Evolutionary conservation across 139 green algal genomes (phyloP), one percentile per base, ranked within the genome.

Genomic region (Picochlorum sp.): DNA sequence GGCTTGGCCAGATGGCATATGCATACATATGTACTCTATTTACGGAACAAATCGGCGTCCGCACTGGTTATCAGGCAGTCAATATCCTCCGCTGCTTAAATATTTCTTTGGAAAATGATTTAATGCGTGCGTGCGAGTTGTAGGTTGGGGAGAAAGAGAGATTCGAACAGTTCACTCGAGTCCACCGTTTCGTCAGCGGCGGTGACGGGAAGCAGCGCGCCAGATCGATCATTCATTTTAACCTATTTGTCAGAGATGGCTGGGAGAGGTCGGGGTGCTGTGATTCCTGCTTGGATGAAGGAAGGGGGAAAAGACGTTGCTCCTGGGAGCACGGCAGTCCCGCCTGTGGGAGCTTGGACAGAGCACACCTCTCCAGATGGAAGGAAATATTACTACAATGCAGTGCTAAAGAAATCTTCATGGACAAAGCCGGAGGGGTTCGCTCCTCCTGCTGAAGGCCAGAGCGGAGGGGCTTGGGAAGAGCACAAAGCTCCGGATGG

Each of bases 361-460:
- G 91, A 96, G 71, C 91, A 97, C 69, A 87, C 64, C 0, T 83
- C 87, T 7, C 88, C 89, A 1, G 85, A 91, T 52, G 91, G 91
- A 0, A 79, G 91, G 45, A 93, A 83, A 72, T 98, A 97, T 66
- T 98, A 90, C 70, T 96, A 87, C 81, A 97, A 97, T 79, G 62
- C 52, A 28, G 47, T 70, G 7, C 93, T 84, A 2, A 83, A 83
- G 67, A 69, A 84, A 73, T 92, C 81, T 1, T 79, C 57, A 20
- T 98, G 92, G 90, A 79, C 88, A 30, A 96, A 95, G 68, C 92
- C 92, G 9, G 68, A 73, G 14, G 89, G 91, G 61, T 68, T 97
- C 21, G 65, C 65, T 6, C 65, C 62, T 2, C 44, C 45, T 6
- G 55, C 63, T 23, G n/a, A n/a, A n/a, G n/a, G n/a, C n/a, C n/a